Base-by-base conservation (phyloP, 2,329 filamentous ascomycete species). In the Mycosphaerella sp. region DNA sequence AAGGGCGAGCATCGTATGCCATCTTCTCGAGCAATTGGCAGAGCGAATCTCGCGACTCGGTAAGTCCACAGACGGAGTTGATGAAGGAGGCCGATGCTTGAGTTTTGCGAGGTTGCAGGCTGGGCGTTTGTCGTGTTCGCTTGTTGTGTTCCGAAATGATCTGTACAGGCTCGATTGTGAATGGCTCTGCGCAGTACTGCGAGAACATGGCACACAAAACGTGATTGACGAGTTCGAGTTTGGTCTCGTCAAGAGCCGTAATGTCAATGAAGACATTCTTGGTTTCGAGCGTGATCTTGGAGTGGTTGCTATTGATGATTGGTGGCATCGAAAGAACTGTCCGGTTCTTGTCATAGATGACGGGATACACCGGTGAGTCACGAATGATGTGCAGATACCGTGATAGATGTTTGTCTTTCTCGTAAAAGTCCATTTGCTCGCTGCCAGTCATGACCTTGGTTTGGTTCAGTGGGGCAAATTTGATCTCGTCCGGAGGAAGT, bases 171-270 rank as follows among this genome's bases (percentile, higher is more conserved):
- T 98, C 93, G 61, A 98, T 82, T 45, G 89, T 93, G 80, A 93
- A 96, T 21, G 83, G 82, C 66, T 96, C 88, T 16, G 80, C 79
- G 65, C 87, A 90, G 73, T 97, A 95, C 66, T 84, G 80, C 41
- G 87, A 94, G 78, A 98, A 98, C 91, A 98, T 98, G 64, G 91
- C 82, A 37, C 95, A 87, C 69, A 98, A 85, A 67, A 96, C 95
- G 69, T 95, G 89, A 73, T 86, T 88, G 55, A 96, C 91, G 59
- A 98, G 88, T 62, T 96, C 90, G 40, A 97, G 80, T 75, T 98
- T 98, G 25, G 94, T 98, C 67, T 86, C 84, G 69, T 98, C 93
- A 36, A 89, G 91, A 36, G 90, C 94, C 6, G 93, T 98, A 64
- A 95, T 89, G 72, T 98, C 93, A 69, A 98, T 94, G 71, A 98